Evolutionary conservation across 108 stramenopile genomes (phyloP), one percentile per base, ranked within the genome.

Genomic region (Skeletonema marinoi): DNA sequence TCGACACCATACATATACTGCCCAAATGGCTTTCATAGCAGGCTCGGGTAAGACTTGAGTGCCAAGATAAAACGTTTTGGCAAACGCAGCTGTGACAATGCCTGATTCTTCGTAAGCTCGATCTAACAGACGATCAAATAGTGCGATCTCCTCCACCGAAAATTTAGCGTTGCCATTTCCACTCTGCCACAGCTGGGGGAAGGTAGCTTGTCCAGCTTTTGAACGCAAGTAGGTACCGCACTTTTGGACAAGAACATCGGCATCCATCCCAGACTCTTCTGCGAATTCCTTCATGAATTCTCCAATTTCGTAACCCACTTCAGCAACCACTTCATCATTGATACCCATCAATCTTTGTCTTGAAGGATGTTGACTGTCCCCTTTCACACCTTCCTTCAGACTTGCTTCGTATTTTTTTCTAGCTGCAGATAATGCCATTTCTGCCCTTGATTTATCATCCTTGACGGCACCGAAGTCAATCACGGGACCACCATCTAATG

Each of bases 1-100:
- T 17, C 98, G 89, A 74, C 98, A 98, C 98, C 98, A 98, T 16
- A 97, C 97, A 78, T 98, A 98, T 19, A 98, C 85, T 11, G 97
- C 97, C 98, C 98, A 98, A 50, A 96, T 95, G 14, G 95, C 95
- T 42, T 78, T 83, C 66, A 85, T 81, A 17, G 90, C 79, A 8
- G 68, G 83, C 50, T 86, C 83, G 4, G 86, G 81, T 78, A 98
- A 75, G 56, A 97, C 85, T 75, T 87, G 89, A 8, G 98, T 97
- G 1, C 98, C 98, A 38, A 98, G 80, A 73, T 97, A 98, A 71
- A 98, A 98, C 1, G 98, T 98, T 79, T 98, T 98, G 42, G 97
- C 96, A 74, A 96, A 98, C 16, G 95, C 96, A 17, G 88, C 70
- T 6, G 98, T 98, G 42, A 98, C 96, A 66, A 96, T 95, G n/a